phyloP scores from a whole-genome alignment of 495 filamentous ascomycete genomes.

The Haplographium delicatum region DNA sequence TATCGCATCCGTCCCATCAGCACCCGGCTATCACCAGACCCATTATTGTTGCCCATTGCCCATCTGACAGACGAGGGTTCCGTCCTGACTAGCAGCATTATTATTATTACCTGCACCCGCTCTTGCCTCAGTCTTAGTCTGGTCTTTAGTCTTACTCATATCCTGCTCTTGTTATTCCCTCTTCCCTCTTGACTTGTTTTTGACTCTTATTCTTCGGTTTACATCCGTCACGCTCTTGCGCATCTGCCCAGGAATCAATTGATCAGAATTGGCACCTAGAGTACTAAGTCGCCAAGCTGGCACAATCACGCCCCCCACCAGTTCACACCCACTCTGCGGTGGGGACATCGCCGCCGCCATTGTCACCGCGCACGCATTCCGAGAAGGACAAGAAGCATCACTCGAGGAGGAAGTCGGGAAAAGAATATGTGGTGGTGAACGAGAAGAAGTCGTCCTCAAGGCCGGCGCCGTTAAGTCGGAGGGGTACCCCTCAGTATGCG shows the following conservation, averaged over 20 bases:
- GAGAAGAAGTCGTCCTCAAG: constrained; percentile 20
- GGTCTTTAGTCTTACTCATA: not conserved
- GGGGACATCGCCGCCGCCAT: constrained; percentile 18
- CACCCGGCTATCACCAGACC: constrained; percentile 12
- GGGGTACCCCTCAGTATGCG: constrained; percentile 15
- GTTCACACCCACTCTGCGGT: constrained; percentile 12
- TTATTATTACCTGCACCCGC: not conserved
- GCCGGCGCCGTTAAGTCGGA: constrained; percentile 14
- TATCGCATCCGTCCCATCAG: too few species aligned
- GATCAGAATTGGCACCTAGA: constrained; percentile 1
- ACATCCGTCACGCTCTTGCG: too few species aligned
- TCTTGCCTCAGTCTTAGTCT: not conserved
- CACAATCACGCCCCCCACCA: constrained; percentile 24
- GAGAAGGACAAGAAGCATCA: constrained; percentile 18
- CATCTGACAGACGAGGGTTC: too few species aligned
- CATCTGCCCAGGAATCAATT: not conserved
- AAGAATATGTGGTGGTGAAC: constrained; percentile 11
- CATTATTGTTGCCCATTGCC: too few species aligned
- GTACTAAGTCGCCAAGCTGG: constrained; percentile 19
- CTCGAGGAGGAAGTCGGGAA: constrained; percentile 21
- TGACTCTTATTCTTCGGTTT: too few species aligned
- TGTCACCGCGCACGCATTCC: constrained; percentile 12
- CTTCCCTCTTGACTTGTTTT: not conserved
- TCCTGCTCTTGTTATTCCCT: not conserved
- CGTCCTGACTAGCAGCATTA: too few species aligned